Evolutionary conservation across 768 basidiomycete species (phyloP), one percentile per base, ranked within the genome.

Genomic region (Boletus fagicola): DNA sequence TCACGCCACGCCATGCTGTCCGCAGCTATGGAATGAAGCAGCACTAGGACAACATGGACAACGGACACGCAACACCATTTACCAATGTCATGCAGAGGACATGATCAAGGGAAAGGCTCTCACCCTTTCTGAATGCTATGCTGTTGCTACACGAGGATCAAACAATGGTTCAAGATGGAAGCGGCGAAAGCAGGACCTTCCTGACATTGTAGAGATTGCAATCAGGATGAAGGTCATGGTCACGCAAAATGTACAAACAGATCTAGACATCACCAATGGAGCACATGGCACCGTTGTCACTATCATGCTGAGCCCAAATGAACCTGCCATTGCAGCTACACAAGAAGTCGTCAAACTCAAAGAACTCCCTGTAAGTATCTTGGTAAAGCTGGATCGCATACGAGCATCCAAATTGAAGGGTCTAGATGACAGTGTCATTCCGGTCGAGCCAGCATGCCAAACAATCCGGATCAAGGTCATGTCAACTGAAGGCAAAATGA

Each of bases 161-260:
- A 8, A 12, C 1, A 5, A 43, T 13, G 6, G 22, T 7, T 16
- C 2, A 13, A 24, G 22, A 22, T 12, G 20, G 2, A 43, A 43
- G 12, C 13, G 6, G 15, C 22, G 6, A 13, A 43, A 43, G 20
- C 43, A 43, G 22, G 43, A 43, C 12, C 16, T 12, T 6, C 62
- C 66, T 0, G 62, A 68, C 3, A 18, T 22, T 0, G 51, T 75
- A 0, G 57, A 68, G 39, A 2, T 72, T 0, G 62, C 69, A 0
- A 33, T 75, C 4, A 74, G 77, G 0, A 76, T 77, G 74, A 68
- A 72, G 47, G 74, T 75, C 0, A 73, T 79, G 73, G 73, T 78
- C 0, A 76, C 72, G 1, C 49, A 43, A 3, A 78, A 79, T 39
- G 53, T 80, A 0, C 69, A 75, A n/a, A 78, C 74, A 0, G 74